Evolutionary conservation across 768 basidiomycete genomes (phyloP).

Genomic region (Collybia nuda): DNA sequence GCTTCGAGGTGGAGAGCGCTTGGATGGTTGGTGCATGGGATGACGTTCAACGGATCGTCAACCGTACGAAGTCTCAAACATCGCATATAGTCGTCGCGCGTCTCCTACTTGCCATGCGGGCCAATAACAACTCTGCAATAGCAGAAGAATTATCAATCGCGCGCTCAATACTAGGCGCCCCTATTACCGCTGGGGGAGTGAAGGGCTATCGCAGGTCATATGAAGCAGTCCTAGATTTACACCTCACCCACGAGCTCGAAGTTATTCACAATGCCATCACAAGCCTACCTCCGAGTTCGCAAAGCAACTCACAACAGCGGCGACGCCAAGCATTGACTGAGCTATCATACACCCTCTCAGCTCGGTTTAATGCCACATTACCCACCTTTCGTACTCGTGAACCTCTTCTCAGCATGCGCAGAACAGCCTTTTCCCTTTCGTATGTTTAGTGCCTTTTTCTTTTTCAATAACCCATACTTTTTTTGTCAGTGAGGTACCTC

Average conservation of each 20-base stretch:
- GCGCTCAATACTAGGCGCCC: conserved; percentile 70
- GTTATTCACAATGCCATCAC: conserved; percentile 51
- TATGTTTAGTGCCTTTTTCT: conserved; percentile 29
- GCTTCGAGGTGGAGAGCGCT: conserved; percentile 90
- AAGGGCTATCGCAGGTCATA: conserved; percentile 86
- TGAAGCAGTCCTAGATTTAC: conserved; percentile 82
- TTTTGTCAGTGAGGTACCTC: conserved; percentile 28
- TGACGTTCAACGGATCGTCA: conserved; percentile 66
- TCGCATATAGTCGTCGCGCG: conserved; percentile 75
- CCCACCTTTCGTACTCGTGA: conserved; percentile 90
- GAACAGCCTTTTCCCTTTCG: conserved; percentile 80
- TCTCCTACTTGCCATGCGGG: conserved; percentile 77
- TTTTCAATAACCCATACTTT: conserved; percentile 5
- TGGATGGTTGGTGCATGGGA: conserved; percentile 97
- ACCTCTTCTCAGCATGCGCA: conserved; percentile 84
- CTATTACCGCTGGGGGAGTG: conserved; percentile 78
- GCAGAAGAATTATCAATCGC: conserved; percentile 57
- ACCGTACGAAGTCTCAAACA: conserved; percentile 45
- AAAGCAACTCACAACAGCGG: conserved; percentile 29
- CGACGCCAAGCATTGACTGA: conserved; percentile 36
- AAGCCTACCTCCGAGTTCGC: conserved; percentile 35
- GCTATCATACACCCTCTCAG: conserved; percentile 51
- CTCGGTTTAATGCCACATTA: conserved; percentile 72
- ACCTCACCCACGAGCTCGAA: conserved; percentile 85
- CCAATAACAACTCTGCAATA: conserved; percentile 46